These are phyloP conservation scores for Chytridium lagenaria DNA, from an alignment of 371 early-diverging fungal species.

Conservation along the genomic window DNA sequence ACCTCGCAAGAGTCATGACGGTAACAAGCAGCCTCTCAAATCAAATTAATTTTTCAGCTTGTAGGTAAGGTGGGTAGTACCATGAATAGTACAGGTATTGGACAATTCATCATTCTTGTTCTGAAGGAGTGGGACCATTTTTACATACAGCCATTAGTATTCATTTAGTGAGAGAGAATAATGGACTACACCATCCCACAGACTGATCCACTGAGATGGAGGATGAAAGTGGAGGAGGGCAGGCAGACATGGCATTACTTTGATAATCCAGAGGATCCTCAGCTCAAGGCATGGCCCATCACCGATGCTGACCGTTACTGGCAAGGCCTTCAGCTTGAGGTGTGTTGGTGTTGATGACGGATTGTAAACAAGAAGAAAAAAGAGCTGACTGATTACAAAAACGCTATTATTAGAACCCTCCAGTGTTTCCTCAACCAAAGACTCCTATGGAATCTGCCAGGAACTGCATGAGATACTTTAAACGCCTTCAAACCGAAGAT, in stretches of 20 bases:
- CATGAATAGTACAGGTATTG: no score
- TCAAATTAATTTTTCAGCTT: no score
- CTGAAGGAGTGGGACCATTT: no score
- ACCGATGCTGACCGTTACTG: slow-evolving; percentile 85
- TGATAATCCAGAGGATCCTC: slow-evolving; percentile 65
- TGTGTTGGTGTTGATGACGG: background rate
- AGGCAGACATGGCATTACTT: slow-evolving; percentile 93
- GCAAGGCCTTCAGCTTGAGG: slow-evolving; percentile 67
- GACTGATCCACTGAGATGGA: slow-evolving; percentile 81
- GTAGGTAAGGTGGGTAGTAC: no score
- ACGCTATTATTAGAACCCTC: slow-evolving; percentile 55
- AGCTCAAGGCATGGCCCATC: slow-evolving; percentile 71
- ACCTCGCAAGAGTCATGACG: no score
- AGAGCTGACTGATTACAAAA: no score
- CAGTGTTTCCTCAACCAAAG: slow-evolving; percentile 54
- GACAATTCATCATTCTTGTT: no score
- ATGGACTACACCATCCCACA: background rate
- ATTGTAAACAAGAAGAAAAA: background rate
- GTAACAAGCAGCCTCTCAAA: no score
- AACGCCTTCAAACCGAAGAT: slow-evolving; percentile 87
- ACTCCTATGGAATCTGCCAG: slow-evolving; percentile 82
- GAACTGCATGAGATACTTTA: slow-evolving; percentile 88
- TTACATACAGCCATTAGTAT: background rate
- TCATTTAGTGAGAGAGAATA: background rate
- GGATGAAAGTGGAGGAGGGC: slow-evolving; percentile 80